These are phyloP conservation scores for Trichosporon faecale DNA, from an alignment of 1,284 basidiomycete species.

Conservation along the genomic window DNA sequence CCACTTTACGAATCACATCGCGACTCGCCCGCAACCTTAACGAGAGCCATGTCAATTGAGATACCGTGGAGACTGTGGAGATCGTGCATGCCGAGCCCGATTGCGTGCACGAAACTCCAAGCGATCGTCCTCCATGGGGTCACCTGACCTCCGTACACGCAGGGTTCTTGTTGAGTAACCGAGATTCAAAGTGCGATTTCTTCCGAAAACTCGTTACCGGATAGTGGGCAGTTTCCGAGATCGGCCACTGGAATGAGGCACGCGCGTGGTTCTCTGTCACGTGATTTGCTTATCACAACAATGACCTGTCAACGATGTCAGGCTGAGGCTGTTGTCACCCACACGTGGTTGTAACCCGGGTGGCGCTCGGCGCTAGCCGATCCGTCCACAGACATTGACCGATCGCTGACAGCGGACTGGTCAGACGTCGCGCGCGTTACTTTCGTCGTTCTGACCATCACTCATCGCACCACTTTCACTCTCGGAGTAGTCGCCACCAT, in stretches of 20 bases:
- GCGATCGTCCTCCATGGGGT: not conserved
- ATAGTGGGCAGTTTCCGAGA: not conserved
- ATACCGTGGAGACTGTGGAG: not conserved
- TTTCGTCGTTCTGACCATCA: not conserved
- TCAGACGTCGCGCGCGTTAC: slow-evolving; percentile 6
- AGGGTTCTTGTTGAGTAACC: not conserved
- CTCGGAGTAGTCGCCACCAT: slow-evolving; percentile 1
- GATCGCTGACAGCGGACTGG: not conserved
- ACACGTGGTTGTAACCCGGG: not conserved
- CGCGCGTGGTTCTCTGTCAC: not conserved
- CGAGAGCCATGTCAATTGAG: not conserved
- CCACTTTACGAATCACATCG: not conserved
- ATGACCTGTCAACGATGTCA: not conserved
- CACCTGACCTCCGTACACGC: not conserved
- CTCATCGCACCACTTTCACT: not conserved
- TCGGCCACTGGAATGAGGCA: not conserved
- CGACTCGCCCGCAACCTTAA: not conserved
- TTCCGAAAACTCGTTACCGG: not conserved
- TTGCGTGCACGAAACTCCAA: not conserved
- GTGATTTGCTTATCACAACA: not conserved
- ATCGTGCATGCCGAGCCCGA: not conserved
- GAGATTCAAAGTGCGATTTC: slow-evolving; percentile 3
- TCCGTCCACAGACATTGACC: not conserved
- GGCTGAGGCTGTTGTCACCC: not conserved
- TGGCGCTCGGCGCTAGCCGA: slow-evolving; percentile 8